These are phyloP conservation scores for Alternaria longipes DNA, from an alignment of 2,329 filamentous ascomycete genomes.

Conservation along the genomic window DNA sequence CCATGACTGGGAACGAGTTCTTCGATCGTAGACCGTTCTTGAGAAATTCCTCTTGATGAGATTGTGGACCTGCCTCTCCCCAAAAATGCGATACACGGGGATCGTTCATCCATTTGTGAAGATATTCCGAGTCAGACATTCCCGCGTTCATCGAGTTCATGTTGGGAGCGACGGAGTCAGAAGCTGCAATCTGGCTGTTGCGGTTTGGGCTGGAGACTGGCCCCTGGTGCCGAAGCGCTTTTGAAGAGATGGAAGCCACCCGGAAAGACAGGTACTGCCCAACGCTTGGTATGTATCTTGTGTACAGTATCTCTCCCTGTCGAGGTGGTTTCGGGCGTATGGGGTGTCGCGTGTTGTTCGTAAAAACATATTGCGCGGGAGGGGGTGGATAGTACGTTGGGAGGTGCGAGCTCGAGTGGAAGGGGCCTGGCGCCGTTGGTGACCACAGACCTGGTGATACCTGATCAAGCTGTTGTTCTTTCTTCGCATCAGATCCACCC, in stretches of 20 bases:
- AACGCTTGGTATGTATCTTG: constrained; percentile 82
- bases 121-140: constrained; percentile 69
- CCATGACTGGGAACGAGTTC: constrained; percentile 90
- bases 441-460: constrained; percentile 50
- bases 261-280: constrained; percentile 89
- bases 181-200: constrained; percentile 54
- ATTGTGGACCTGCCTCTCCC: constrained; percentile 70
- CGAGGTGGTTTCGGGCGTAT: constrained; percentile 86
- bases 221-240: constrained; percentile 71
- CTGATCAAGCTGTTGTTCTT: constrained; percentile 43
- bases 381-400: constrained; percentile 91
- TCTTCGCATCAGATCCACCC: constrained; percentile 33
- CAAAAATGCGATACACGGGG: constrained; percentile 86
- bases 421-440: constrained; percentile 68
- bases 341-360: constrained; percentile 82
- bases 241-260: constrained; percentile 74
- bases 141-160: constrained; percentile 38
- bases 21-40: constrained; percentile 68
- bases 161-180: constrained; percentile 58
- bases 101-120: constrained; percentile 89
- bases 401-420: constrained; percentile 82
- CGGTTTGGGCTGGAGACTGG: constrained; percentile 53
- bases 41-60: constrained; percentile 73
- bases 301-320: constrained; percentile 92
- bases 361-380: constrained; percentile 81